phyloP scores from a whole-genome alignment of 2,329 filamentous ascomycete genomes.

The Exophiala bonariae region DNA sequence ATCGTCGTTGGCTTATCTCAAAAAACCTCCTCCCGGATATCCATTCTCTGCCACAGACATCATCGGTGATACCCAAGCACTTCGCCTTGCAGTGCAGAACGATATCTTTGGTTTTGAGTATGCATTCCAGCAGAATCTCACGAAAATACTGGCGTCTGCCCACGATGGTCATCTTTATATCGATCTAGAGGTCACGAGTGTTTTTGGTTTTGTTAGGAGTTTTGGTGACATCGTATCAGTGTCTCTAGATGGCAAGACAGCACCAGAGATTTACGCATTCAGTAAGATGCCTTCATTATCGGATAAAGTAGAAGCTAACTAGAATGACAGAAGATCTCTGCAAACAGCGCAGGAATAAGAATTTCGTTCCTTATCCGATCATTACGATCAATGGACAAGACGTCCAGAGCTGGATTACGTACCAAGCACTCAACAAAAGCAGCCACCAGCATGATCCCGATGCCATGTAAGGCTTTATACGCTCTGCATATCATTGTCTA shows the following conservation, averaged over 20 bases:
- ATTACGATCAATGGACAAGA: constrained; percentile 8
- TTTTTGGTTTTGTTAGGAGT: constrained; percentile 49
- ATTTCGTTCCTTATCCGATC: constrained; percentile 2
- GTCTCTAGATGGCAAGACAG: not conserved
- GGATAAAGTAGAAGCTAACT: not conserved
- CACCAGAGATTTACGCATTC: not conserved
- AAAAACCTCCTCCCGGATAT: constrained; percentile 53
- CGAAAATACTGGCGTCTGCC: constrained; percentile 51
- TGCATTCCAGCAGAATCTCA: constrained; percentile 55
- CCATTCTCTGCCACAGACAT: constrained; percentile 51
- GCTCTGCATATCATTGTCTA: constrained; percentile 13
- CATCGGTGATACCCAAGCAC: constrained; percentile 45
- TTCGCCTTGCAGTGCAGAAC: constrained; percentile 27
- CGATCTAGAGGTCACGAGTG: constrained; percentile 29
- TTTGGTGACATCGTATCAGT: not conserved
- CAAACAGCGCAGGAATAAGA: not conserved
- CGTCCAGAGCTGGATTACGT: not conserved
- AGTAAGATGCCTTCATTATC: not conserved
- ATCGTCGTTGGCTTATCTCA: constrained; percentile 48
- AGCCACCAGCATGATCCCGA: constrained; percentile 27
- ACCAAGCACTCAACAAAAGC: constrained; percentile 2
- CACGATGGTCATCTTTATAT: constrained; percentile 61
- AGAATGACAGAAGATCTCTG: constrained; percentile 1
- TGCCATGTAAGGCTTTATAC: constrained; percentile 33
- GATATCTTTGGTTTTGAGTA: constrained; percentile 2